Evolutionary conservation across 345 rosid genomes (phyloP).

Genomic region (Linum trigynum): DNA sequence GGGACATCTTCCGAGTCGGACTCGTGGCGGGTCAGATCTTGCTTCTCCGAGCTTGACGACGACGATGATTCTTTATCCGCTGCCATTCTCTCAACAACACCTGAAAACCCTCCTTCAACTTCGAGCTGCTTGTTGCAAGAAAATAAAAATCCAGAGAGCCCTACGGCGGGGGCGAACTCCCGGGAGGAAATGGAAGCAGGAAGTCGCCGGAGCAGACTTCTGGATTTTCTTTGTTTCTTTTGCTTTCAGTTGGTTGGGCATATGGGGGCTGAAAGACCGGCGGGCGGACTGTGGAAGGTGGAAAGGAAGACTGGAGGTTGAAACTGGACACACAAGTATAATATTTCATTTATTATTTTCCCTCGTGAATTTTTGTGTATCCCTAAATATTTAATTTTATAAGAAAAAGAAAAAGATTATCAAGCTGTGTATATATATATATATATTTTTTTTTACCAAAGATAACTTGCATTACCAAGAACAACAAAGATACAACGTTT

Average conservation of each 20-base stretch:
- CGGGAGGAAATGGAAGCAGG: background rate
- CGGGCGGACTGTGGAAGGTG: background rate
- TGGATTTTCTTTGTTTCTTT: background rate
- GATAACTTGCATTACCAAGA: no score
- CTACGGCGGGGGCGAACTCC: background rate
- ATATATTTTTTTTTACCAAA: no score
- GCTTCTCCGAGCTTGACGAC: constrained; percentile 44
- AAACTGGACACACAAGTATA: background rate
- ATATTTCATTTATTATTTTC: no score
- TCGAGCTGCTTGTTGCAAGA: background rate
- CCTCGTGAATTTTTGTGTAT: no score
- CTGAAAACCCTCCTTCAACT: background rate
- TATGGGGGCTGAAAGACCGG: no score
- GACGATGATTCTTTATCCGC: constrained; percentile 45
- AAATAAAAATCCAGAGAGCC: no score
- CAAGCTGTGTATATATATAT: no score
- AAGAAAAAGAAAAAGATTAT: no score
- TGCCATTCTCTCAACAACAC: constrained; percentile 19
- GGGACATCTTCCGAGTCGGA: constrained; percentile 35
- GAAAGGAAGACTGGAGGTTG: background rate
- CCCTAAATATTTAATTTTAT: no score
- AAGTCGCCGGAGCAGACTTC: background rate
- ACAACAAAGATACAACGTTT: no score
- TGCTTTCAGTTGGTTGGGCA: background rate
- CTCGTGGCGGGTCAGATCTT: constrained; percentile 46